phyloP scores from a whole-genome alignment of 2,329 filamentous ascomycete species.

The Xylariaceae sp. region DNA sequence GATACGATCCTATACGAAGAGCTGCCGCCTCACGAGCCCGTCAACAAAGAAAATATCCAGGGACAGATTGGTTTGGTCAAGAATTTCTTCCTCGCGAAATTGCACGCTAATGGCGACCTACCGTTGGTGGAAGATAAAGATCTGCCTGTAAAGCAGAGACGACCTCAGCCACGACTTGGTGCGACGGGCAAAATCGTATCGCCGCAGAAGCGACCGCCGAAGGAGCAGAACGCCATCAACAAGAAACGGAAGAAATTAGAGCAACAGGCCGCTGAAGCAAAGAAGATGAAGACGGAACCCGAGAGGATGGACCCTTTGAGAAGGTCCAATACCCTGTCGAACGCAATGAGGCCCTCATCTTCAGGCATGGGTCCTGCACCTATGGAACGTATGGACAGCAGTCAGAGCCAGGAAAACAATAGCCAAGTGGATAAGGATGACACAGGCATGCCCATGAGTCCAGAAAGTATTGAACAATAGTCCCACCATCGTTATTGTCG shows the following conservation, averaged over 20 bases:
- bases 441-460: constrained; percentile 71
- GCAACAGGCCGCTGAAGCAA: constrained; percentile 49
- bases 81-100: constrained; percentile 84
- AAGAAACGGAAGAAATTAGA: constrained; percentile 84
- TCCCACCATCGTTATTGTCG: background rate
- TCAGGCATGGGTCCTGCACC: constrained; percentile 34
- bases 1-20: constrained; percentile 59
- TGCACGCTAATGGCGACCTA: constrained; percentile 77
- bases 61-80: constrained; percentile 81
- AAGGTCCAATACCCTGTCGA: constrained; percentile 36
- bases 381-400: constrained; percentile 56
- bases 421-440: constrained; percentile 64
- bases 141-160: constrained; percentile 84
- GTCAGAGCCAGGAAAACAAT: constrained; percentile 51
- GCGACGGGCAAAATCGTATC: constrained; percentile 81
- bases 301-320: constrained; percentile 47
- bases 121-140: constrained; percentile 92
- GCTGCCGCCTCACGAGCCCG: constrained; percentile 64
- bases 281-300: constrained; percentile 33
- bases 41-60: constrained; percentile 72
- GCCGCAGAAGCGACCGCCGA: constrained; percentile 74
- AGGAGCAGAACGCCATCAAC: constrained; percentile 75
- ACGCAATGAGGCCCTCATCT: constrained; percentile 34
- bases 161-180: constrained; percentile 57
- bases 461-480: constrained; percentile 62